Conservation (phyloP, 768 basidiomycete genomes). For the Boletus vinaceobasis region DNA sequence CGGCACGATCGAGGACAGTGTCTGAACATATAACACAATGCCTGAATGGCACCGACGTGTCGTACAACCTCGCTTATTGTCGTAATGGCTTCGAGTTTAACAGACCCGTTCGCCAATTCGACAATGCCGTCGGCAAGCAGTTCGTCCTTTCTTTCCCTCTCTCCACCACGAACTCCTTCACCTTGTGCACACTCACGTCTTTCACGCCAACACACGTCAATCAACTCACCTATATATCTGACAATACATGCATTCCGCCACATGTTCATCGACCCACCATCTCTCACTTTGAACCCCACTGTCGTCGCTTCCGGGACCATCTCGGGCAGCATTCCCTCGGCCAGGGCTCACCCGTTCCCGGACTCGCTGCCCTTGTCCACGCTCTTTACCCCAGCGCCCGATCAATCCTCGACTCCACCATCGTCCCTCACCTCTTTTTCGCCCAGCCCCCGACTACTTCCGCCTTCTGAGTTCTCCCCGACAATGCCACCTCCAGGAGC, state of each 20-base stretch:
- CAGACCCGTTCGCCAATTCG: background rate
- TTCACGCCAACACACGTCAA: conserved; percentile 20
- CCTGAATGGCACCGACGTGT: conserved; percentile 7
- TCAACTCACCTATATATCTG: conserved; percentile 15
- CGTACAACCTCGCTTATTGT: conserved; percentile 23
- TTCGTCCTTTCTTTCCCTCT: conserved; percentile 12
- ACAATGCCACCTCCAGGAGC: conserved; percentile 4
- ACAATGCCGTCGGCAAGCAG: conserved; percentile 10
- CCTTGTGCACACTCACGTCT: conserved; percentile 19
- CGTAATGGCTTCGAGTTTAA: conserved; percentile 3
- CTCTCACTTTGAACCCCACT: conserved; percentile 16
- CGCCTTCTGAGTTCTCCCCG: background rate
- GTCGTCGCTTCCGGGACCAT: conserved; percentile 3
- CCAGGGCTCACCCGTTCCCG: conserved; percentile 13
- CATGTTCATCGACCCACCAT: conserved; percentile 27
- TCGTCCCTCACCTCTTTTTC: background rate
- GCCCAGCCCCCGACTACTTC: background rate
- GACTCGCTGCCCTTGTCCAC: conserved; percentile 19
- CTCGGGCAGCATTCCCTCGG: conserved; percentile 5
- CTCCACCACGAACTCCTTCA: conserved; percentile 11
- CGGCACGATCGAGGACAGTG: conserved; percentile 1
- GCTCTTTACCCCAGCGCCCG: conserved; percentile 1
- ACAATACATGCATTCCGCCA: conserved; percentile 27
- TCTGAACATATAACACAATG: conserved; percentile 6
- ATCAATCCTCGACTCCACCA: conserved; percentile 5